These are phyloP conservation scores for Quercus variabilis DNA, from an alignment of 306 rosid genomes.

Conservation along the genomic window DNA sequence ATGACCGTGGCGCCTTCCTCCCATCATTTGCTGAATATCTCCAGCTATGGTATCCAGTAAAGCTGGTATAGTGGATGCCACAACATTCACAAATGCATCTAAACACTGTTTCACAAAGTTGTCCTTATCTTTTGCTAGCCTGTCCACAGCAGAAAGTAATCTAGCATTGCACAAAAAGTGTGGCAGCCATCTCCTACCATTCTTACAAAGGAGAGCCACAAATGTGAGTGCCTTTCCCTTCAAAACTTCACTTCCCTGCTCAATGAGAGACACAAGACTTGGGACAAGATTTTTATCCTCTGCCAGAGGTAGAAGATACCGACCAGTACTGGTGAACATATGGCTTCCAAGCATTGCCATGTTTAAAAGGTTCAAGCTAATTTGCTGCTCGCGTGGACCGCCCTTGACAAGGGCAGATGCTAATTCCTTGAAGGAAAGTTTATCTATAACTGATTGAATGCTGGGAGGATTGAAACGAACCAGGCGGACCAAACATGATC, in stretches of 20 bases:
- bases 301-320: conserved; percentile 61
- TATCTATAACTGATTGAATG: conserved; percentile 70
- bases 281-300: conserved; percentile 90
- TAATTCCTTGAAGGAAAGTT: conserved; percentile 75
- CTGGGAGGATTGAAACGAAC: conserved; percentile 79
- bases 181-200: conserved; percentile 87
- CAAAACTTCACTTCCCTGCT: conserved; percentile 90
- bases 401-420: conserved; percentile 81
- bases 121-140: conserved; percentile 89
- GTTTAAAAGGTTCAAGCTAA: conserved; percentile 87
- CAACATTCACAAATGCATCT: conserved; percentile 68
- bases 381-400: conserved; percentile 88
- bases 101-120: conserved; percentile 68
- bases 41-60: conserved; percentile 75
- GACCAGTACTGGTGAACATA: conserved; percentile 62
- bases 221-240: conserved; percentile 84
- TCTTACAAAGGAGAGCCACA: conserved; percentile 85
- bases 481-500: conserved; percentile 94
- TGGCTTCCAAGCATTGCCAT: conserved; percentile 89
- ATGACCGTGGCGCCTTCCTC: conserved; percentile 91
- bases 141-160: conserved; percentile 85
- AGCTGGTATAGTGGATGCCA: conserved; percentile 71
- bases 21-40: conserved; percentile 87
- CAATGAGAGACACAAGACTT: conserved; percentile 67
- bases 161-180: conserved; percentile 83